Evolutionary conservation across 31 red algal genomes (phyloP), one percentile per base, ranked within the genome.

Genomic region (Endocladia muricata): DNA sequence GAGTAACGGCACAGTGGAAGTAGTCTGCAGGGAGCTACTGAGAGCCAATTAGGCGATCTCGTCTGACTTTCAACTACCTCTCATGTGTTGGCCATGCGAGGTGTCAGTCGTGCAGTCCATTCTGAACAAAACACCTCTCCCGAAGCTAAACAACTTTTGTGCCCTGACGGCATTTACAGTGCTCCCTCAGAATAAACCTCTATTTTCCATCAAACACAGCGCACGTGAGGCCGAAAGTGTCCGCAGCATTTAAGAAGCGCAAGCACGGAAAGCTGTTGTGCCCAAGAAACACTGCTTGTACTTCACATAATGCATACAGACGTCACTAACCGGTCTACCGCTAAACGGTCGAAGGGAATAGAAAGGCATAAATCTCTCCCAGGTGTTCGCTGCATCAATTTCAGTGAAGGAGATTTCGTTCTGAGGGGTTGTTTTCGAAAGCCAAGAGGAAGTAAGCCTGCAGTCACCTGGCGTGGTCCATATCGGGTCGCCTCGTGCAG

Each of bases 1-100:
- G 60, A 56, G 1, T 3, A 86, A 77, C 64, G 83, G 83, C 15
- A 86, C 83, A 3, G 83, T 76, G 2, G 70, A 76, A 61, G 57
- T 86, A 5, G 43, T 84, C 19, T 64, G 56, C 57, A 31, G 81
- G 6, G 68, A 84, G 55, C 22, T 73, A 28, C 61, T 86, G 22
- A 4, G 72, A 7, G 0, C 61, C 4, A n/a, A 31, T 3, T 0
- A 41, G 9, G 33, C 56, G 1, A 21, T 86, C 1, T 23, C 78
- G 2, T 69, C 83, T 21, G 60, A 86, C 17, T 61, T 68, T 67
- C 37, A 78, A 33, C 51, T 77, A 1, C 55, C 15, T 13, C 36
- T 40, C 2, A 22, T 21, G 2, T 17, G 13, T 4, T 60, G 73
- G 84, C 84, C 42, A 15, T 55, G 22, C n/a, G 40, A 62, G 33